Conservation (phyloP, 805 yeast genomes). For the Ogataea pini region DNA sequence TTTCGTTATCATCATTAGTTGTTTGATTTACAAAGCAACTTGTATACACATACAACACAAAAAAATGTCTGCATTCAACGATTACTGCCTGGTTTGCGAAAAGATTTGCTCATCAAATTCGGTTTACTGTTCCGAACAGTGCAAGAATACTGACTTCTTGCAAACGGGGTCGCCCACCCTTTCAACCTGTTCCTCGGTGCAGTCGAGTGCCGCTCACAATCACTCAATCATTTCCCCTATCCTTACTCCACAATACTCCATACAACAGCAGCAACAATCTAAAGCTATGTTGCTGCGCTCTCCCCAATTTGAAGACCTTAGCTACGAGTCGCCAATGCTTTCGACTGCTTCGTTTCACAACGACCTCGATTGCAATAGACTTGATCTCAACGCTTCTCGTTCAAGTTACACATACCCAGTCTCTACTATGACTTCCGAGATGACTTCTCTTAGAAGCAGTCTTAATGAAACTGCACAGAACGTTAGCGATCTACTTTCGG, state of each 20-base stretch:
- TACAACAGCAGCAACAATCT: neutral
- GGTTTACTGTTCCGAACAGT: slow-evolving; percentile 36
- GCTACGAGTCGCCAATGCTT: slow-evolving; percentile 36
- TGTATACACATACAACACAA: neutral
- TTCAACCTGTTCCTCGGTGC: slow-evolving; percentile 24
- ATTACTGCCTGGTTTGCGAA: slow-evolving; percentile 40
- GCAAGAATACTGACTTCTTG: slow-evolving; percentile 30
- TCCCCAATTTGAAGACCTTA: slow-evolving; percentile 28
- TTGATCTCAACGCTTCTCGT: slow-evolving; percentile 30
- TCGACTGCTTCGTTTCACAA: slow-evolving; percentile 18
- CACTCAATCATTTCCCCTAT: slow-evolving; percentile 30
- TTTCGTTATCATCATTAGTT: neutral
- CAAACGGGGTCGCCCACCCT: slow-evolving; percentile 28
- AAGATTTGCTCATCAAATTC: slow-evolving; percentile 33
- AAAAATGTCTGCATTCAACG: slow-evolving; percentile 43
- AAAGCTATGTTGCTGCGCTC: slow-evolving; percentile 19
- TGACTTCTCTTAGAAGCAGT: slow-evolving; percentile 8
- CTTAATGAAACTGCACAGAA: slow-evolving; percentile 25
- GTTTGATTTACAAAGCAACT: neutral
- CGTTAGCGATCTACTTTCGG: slow-evolving; percentile 31
- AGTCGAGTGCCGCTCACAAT: slow-evolving; percentile 14
- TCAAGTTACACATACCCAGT: neutral
- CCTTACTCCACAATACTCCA: slow-evolving; percentile 31
- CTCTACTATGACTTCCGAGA: neutral
- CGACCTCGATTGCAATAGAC: slow-evolving; percentile 34